These are phyloP conservation scores for Amphicarpaea edgeworthii DNA, from an alignment of 306 rosid genomes.

Conservation along the genomic window DNA sequence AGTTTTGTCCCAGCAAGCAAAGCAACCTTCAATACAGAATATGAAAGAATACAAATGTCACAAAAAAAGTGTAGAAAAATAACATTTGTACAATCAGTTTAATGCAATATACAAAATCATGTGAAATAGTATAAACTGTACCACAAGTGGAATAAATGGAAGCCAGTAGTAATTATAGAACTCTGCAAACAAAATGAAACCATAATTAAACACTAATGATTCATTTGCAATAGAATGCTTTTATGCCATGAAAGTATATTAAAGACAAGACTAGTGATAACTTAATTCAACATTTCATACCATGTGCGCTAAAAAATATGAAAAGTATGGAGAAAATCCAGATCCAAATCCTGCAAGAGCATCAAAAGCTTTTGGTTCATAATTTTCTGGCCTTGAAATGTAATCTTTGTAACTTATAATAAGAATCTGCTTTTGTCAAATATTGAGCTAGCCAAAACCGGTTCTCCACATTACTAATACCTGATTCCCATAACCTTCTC, in stretches of 20 bases:
- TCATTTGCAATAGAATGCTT: conserved; percentile 4
- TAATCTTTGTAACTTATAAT: conserved; percentile 2
- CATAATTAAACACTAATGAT: not conserved
- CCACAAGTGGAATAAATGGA: conserved; percentile 77
- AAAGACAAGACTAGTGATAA: not conserved
- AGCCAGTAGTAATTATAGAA: conserved; percentile 75
- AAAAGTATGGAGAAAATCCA: conserved; percentile 68
- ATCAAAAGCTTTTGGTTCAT: conserved; percentile 19
- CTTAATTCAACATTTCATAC: conserved; percentile 45
- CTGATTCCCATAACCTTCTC: conserved; percentile 67
- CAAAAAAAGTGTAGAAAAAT: not conserved
- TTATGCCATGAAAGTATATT: conserved; percentile 2
- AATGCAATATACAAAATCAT: not conserved
- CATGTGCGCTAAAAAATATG: conserved; percentile 66
- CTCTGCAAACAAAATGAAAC: conserved; percentile 53
- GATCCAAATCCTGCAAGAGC: conserved; percentile 66
- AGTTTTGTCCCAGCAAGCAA: conserved; percentile 69
- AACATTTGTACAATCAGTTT: not conserved
- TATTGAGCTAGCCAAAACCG: not conserved
- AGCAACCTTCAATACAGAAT: conserved; percentile 54
- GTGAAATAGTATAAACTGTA: conserved; percentile 34
- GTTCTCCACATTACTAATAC: conserved; percentile 51
- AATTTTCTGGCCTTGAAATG: not conserved
- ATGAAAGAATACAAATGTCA: not conserved
- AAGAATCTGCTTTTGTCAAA: conserved; percentile 2